Evolutionary conservation across 1,284 basidiomycete genomes (phyloP).

Genomic region (Coriolopsis trogii): DNA sequence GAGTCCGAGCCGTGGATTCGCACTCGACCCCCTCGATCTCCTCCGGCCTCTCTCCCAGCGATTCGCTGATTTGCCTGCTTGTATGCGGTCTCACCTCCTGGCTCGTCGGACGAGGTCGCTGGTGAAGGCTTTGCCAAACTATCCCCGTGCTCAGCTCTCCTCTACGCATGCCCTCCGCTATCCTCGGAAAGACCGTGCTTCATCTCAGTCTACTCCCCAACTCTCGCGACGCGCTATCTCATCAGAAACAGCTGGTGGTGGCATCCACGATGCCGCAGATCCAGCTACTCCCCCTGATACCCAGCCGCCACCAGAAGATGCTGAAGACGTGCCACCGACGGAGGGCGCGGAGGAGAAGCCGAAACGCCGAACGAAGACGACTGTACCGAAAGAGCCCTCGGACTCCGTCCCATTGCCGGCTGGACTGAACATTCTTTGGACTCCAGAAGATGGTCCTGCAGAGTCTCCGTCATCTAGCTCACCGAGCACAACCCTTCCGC

Average conservation of each 20-base stretch:
- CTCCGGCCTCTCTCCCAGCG: slow-evolving; percentile 13
- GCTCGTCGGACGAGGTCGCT: slow-evolving; percentile 54
- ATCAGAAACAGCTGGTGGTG: slow-evolving; percentile 22
- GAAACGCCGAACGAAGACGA: slow-evolving; percentile 39
- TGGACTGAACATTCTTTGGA: slow-evolving; percentile 67
- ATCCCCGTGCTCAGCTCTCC: slow-evolving; percentile 38
- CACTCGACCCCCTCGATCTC: slow-evolving; percentile 5
- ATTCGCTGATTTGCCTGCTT: slow-evolving; percentile 32
- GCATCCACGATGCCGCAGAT: slow-evolving; percentile 19
- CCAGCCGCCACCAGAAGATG: slow-evolving; percentile 23
- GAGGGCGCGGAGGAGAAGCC: slow-evolving; percentile 46
- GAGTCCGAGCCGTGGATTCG: slow-evolving; percentile 1
- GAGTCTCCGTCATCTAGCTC: slow-evolving; percentile 25
- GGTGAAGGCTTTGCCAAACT: slow-evolving; percentile 40
- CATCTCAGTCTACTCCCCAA: slow-evolving; percentile 29
- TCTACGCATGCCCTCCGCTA: slow-evolving; percentile 39
- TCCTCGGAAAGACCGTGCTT: slow-evolving; percentile 36
- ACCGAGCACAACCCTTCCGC: slow-evolving; percentile 43
- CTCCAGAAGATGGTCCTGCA: slow-evolving; percentile 43
- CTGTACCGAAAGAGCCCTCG: slow-evolving; percentile 19
- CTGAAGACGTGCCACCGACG: slow-evolving; percentile 31
- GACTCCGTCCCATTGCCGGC: slow-evolving; percentile 49
- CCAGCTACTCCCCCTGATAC: slow-evolving; percentile 34
- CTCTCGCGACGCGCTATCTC: slow-evolving; percentile 40
- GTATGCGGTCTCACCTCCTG: slow-evolving; percentile 59